Base-by-base conservation (phyloP, 2,329 filamentous ascomycete species). In the Keithomyces neogunnii region DNA sequence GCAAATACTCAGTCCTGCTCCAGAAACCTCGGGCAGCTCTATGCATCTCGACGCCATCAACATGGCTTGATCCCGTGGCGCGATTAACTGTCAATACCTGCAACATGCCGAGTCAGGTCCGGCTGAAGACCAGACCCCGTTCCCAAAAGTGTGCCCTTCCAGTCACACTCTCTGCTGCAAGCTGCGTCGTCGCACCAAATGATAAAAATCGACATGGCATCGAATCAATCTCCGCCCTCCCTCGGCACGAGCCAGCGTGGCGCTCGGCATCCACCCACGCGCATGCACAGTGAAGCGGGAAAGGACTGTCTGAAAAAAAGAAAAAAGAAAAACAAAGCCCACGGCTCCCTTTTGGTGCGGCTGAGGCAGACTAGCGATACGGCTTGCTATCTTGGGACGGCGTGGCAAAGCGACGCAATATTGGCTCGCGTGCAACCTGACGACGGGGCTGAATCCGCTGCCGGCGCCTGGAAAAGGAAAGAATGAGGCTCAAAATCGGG, bases 361-460 rank as follows among this genome's bases (percentile, higher is more conserved):
- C 48, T 49, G 48, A 49, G 29, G 30, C 19, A 49, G 19, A 48
- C 47, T 48, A 48, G 47, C 33, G 36, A 33, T 33, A 33, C 29
- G 38, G 38, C 47, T 43, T 48, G 47, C 47, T 48, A 13, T 38
- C 33, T 48, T 9, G 2, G 5, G 30, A 6, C 13, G 31, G n/a
- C 33, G 11, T 29, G 26, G 4, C 6, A 10, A 31, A 40, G 8
- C 13, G 8, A 35, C 29, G 10, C 44, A 45, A 49, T 49, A 49
- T 49, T 49, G 48, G 39, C n/a, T 19, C 19, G 19, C 19, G 26
- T 26, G 30, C 26, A 28, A 4, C 33, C 10, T 13, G 35, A 4
- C 46, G 38, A 43, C 10, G 10, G 28, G 40, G 40, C 39, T 8
- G 39, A 42, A 7, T 42, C 10, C 5, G 39, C n/a, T 28, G 39